A percentile compares a stretch with the other conserved stretches of the same genome.
Evolutionary conservation across 1,139 yeast species (phyloP).

Genomic region (Geotrichum armillariae): DNA sequence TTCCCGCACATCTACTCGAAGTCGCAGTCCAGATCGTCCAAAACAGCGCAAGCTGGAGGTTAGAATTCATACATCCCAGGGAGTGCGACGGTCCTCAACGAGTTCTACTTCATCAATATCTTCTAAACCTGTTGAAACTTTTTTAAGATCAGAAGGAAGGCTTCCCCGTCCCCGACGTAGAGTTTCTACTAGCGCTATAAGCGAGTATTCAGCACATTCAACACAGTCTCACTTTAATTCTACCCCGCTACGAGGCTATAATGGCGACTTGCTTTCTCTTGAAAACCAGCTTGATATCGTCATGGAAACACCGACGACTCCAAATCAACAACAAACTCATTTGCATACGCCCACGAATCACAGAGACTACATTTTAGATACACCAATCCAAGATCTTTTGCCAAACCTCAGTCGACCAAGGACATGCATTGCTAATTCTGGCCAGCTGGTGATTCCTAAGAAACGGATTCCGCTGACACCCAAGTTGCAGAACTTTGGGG

Average conservation of each 20-base stretch:
- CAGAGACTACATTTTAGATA: neutral
- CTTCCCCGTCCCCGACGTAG: slow-evolving; percentile 4
- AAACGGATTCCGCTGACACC: too few species aligned
- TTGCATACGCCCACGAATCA: neutral
- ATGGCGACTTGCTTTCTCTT: neutral
- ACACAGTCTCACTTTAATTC: neutral
- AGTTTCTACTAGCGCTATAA: slow-evolving; percentile 1
- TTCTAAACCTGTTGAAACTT: neutral
- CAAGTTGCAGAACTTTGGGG: too few species aligned
- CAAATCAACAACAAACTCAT: neutral
- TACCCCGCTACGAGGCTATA: neutral
- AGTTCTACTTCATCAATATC: neutral
- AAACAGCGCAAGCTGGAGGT: neutral
- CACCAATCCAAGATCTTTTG: neutral
- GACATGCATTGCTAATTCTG: neutral
- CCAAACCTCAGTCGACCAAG: neutral
- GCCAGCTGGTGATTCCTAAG: neutral
- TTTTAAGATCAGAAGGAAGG: slow-evolving; percentile 1
- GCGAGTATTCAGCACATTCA: neutral
- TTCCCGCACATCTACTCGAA: neutral
- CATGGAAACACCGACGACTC: neutral
- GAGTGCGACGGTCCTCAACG: neutral
- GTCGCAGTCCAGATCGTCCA: neutral
- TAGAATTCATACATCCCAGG: neutral
- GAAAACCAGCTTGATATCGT: neutral